Conservation (phyloP, 208 protist species). For the Leishmania aethiopica region DNA sequence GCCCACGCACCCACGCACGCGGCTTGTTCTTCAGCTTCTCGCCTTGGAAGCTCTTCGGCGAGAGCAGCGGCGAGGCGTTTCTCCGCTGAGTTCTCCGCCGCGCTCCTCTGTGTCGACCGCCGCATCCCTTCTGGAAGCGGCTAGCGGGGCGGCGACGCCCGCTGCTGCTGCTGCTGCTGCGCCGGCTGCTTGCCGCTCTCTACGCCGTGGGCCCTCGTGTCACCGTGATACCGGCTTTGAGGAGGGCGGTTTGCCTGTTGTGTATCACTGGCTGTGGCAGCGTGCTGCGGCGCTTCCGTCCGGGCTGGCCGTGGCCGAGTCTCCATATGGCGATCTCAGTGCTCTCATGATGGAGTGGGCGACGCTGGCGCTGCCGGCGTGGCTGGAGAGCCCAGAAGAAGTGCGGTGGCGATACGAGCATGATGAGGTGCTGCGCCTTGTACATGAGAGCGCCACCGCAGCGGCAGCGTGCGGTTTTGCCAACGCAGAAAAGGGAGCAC, state of each 20-base stretch:
- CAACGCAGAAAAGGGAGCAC: not conserved
- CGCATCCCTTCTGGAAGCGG: not conserved
- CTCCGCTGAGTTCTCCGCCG: not conserved
- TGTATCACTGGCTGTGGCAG: constrained; percentile 33
- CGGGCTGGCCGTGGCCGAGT: not conserved
- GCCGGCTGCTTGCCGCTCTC: not conserved
- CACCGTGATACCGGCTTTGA: not conserved
- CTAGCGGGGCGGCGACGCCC: not conserved
- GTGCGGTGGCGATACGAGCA: constrained; percentile 1
- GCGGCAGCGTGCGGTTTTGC: not conserved
- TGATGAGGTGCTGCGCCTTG: not conserved
- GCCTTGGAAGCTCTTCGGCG: constrained; percentile 8
- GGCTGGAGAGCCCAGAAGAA: constrained; percentile 1
- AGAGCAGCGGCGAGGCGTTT: not conserved
- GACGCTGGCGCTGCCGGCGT: constrained; percentile 8
- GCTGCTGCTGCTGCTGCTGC: not conserved
- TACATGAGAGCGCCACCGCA: not conserved
- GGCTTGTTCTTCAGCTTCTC: constrained; percentile 17
- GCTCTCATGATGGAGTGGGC: constrained; percentile 10
- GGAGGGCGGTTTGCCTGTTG: not conserved
- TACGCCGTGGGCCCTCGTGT: not conserved
- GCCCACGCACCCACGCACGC: constrained; percentile 15
- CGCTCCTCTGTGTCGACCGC: not conserved
- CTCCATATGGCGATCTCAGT: constrained; percentile 3
- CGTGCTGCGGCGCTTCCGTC: constrained; percentile 28